A percentile compares a stretch with the other conserved stretches of the same genome.
Evolutionary conservation across 441 rosid genomes (phyloP).

Genomic region (Raphanus hybrid): DNA sequence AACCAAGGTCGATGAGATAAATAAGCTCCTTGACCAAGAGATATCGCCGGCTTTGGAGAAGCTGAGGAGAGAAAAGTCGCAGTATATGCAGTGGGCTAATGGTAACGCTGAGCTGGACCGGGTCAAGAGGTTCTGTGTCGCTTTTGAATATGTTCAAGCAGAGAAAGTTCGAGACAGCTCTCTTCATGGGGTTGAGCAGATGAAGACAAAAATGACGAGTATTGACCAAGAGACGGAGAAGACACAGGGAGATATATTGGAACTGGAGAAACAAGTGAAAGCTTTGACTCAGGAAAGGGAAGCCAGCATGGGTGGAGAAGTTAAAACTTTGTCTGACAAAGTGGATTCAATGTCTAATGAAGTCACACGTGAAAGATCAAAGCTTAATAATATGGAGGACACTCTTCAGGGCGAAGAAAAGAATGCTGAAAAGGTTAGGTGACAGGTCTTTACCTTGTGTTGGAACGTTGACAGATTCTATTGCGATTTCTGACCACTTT

Average conservation of each 20-base stretch:
- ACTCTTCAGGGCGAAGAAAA: conserved; percentile 73
- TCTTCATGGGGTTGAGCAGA: conserved; percentile 63
- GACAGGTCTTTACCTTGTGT: conserved; percentile 5
- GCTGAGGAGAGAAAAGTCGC: conserved; percentile 85
- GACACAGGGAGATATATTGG: conserved; percentile 54
- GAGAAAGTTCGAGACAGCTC: conserved; percentile 77
- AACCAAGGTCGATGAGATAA: conserved; percentile 92
- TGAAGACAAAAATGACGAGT: conserved; percentile 61
- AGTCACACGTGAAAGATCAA: conserved; percentile 75
- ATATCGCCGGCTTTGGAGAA: conserved; percentile 95
- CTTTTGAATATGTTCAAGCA: conserved; percentile 87
- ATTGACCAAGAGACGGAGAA: conserved; percentile 62
- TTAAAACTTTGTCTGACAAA: conserved; percentile 69
- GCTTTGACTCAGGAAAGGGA: conserved; percentile 80
- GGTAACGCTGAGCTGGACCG: conserved; percentile 86
- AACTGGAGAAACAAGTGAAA: conserved; percentile 67
- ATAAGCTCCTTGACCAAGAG: conserved; percentile 89
- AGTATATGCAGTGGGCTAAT: conserved; percentile 98
- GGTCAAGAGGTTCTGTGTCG: conserved; percentile 86
- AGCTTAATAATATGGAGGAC: conserved; percentile 78
- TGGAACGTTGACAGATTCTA: neutral
- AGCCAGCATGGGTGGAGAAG: conserved; percentile 94
- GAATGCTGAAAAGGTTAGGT: conserved; percentile 75
- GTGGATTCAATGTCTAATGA: conserved; percentile 79
- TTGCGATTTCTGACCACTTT: conserved; percentile 32